Percentiles rank a stretch among this genome's conserved stretches.
These are phyloP conservation scores for Sordaria brevicollis DNA, from an alignment of 495 filamentous ascomycete species.

Conservation along the genomic window DNA sequence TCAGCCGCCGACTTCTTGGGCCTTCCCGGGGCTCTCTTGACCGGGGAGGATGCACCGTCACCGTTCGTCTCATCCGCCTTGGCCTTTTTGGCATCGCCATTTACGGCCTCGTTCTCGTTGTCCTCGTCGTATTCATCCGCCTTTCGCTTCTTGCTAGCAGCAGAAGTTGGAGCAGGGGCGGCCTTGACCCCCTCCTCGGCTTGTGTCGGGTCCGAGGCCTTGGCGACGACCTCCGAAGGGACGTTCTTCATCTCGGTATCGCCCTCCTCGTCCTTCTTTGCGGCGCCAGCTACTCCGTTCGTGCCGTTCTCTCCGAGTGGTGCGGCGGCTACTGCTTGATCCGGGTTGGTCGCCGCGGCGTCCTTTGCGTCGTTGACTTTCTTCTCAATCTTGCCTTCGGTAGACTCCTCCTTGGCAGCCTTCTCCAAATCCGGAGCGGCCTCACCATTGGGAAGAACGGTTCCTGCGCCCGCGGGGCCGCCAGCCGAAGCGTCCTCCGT, in stretches of 20 bases:
- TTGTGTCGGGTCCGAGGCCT: neutral
- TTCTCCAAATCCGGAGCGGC: neutral
- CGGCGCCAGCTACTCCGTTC: neutral
- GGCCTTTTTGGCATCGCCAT: constrained; percentile 23
- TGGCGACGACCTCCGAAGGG: neutral
- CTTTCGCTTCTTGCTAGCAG: constrained; percentile 4
- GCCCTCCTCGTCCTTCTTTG: neutral
- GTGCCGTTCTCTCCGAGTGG: constrained; percentile 2
- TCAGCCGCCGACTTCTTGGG: neutral
- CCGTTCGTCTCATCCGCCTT: constrained; percentile 20
- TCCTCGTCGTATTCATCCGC: constrained; percentile 10
- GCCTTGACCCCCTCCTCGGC: constrained; percentile 1
- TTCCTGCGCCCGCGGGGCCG: neutral
- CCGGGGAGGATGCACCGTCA: neutral
- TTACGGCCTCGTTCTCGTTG: constrained; percentile 3
- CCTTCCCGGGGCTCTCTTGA: neutral
- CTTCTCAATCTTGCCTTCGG: constrained; percentile 1
- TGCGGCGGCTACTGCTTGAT: neutral
- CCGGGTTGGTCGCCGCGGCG: neutral
- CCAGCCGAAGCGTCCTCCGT: neutral
- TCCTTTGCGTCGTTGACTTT: constrained; percentile 1
- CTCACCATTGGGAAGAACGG: neutral
- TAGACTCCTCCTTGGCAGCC: constrained; percentile 1
- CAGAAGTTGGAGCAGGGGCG: constrained; percentile 3
- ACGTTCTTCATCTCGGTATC: constrained; percentile 12